phyloP scores from a whole-genome alignment of 129 eudicot species.

The Heracleum sosnowskyi region DNA sequence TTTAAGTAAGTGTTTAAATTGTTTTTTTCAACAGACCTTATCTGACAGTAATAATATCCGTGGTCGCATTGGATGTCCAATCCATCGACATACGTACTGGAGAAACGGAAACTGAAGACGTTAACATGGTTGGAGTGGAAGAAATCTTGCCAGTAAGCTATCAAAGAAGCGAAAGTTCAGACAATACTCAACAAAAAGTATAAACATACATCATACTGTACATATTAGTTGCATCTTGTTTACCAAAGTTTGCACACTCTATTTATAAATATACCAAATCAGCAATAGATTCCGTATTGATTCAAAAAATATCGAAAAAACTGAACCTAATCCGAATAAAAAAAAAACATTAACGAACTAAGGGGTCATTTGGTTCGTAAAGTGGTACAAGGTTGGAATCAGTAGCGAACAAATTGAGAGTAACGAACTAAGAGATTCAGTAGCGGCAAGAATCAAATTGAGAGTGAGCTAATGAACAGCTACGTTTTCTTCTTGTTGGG shows the following conservation, averaged over 20 bases:
- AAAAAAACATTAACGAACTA: background rate
- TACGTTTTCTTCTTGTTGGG: slow-evolving; percentile 9
- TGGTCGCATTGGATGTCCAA: too few species aligned
- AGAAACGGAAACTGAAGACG: background rate
- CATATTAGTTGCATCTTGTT: background rate
- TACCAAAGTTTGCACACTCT: background rate
- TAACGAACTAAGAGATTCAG: background rate
- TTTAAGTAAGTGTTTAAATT: background rate
- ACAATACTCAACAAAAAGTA: background rate
- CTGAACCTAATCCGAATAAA: background rate
- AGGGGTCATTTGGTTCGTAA: too few species aligned
- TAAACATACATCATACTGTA: background rate
- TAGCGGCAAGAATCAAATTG: background rate
- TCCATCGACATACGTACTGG: background rate
- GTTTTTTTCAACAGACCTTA: too few species aligned
- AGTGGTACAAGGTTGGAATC: too few species aligned
- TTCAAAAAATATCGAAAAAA: background rate
- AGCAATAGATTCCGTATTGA: background rate
- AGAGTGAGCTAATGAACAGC: slow-evolving; percentile 1
- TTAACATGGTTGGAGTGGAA: too few species aligned
- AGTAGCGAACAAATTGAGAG: too few species aligned
- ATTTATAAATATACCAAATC: background rate
- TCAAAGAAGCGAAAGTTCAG: background rate
- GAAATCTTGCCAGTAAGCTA: too few species aligned
- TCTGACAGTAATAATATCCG: too few species aligned